These are phyloP conservation scores for Penicillium herquei DNA, from an alignment of 495 filamentous ascomycete genomes.

Conservation along the genomic window DNA sequence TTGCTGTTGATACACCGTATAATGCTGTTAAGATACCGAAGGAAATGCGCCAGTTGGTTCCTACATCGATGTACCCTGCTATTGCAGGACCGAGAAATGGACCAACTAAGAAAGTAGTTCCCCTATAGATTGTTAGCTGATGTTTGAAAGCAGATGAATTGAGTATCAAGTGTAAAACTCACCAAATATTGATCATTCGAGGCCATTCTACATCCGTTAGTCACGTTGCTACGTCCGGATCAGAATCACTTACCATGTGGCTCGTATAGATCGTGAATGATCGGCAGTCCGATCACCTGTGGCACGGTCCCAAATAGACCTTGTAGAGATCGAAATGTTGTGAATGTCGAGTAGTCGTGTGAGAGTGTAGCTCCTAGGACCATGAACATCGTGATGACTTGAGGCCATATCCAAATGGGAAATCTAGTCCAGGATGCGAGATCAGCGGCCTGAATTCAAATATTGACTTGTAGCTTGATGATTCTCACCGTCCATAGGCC, in stretches of 20 bases:
- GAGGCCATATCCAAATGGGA: slow-evolving; percentile 53
- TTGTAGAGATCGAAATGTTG: slow-evolving; percentile 51
- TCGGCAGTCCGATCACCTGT: slow-evolving; percentile 45
- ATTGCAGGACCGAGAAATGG: slow-evolving; percentile 49
- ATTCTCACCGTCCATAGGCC: slow-evolving; percentile 42
- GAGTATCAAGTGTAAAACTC: not conserved
- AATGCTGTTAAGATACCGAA: slow-evolving; percentile 47
- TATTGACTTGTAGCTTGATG: not conserved
- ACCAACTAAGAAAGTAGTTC: slow-evolving; percentile 43
- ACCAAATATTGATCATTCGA: slow-evolving; percentile 51
- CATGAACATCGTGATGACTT: slow-evolving; percentile 46
- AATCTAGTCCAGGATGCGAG: slow-evolving; percentile 21
- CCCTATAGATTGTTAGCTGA: slow-evolving; percentile 18
- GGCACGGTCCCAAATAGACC: slow-evolving; percentile 48
- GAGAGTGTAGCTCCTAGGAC: slow-evolving; percentile 47
- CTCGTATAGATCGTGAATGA: slow-evolving; percentile 48
- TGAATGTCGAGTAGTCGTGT: slow-evolving; percentile 45
- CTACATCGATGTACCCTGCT: slow-evolving; percentile 38
- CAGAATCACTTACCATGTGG: slow-evolving; percentile 27
- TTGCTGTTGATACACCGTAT: slow-evolving; percentile 40
- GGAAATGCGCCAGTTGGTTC: slow-evolving; percentile 39
- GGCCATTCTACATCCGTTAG: slow-evolving; percentile 33
- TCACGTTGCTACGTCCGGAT: too few relatives aligned
- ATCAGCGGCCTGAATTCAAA: not conserved
- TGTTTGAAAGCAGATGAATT: not conserved